Evolutionary conservation across 2,329 filamentous ascomycete genomes (phyloP), one percentile per base, ranked within the genome.

Genomic region (Ophioceras dolichostomum): DNA sequence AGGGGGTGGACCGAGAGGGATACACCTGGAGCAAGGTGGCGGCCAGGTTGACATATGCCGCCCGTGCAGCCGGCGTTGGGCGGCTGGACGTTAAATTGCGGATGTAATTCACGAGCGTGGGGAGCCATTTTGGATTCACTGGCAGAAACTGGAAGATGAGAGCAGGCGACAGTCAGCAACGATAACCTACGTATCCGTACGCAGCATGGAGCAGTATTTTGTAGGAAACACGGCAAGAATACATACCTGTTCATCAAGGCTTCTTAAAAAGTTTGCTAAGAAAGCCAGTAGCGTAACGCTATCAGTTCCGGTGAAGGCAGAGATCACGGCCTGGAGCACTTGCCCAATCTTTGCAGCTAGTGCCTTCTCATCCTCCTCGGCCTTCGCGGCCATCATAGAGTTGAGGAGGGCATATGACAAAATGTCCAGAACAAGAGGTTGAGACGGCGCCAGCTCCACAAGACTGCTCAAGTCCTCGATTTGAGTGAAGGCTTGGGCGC

Each of bases 221-320:
- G 28, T n/a, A 1, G 7, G 18, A 2, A 9, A 16, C 4, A 28
- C 12, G 10, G 10, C 2, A 30, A 16, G n/a, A 16, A 26, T 4
- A 18, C 13, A 30, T 5, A 19, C 5, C 10, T 10, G 26, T 8
- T 28, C 18, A 17, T 67, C 57, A 9, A 73, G 55, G 34, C 64
- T 65, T 5, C 65, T 60, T 3, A 80, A 51, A 32, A 76, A 57
- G 31, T 58, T 57, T 13, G 64, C 68, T n/a, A 77, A 46, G 46
- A 78, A 79, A 28, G 60, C 60, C 3, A 80, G 56, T 4, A 80
- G 57, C 0, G 71, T 78, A 4, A 74, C 69, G 4, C 64, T 72
- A 48, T 79, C 73, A 9, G 74, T 79, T 10, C 66, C 67, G 27
- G 61, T 67, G 48, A 77, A 80, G 0, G 66, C 65, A 7, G 65